Conservation (phyloP, 768 basidiomycete species). For the Amanita subjunquillea region DNA sequence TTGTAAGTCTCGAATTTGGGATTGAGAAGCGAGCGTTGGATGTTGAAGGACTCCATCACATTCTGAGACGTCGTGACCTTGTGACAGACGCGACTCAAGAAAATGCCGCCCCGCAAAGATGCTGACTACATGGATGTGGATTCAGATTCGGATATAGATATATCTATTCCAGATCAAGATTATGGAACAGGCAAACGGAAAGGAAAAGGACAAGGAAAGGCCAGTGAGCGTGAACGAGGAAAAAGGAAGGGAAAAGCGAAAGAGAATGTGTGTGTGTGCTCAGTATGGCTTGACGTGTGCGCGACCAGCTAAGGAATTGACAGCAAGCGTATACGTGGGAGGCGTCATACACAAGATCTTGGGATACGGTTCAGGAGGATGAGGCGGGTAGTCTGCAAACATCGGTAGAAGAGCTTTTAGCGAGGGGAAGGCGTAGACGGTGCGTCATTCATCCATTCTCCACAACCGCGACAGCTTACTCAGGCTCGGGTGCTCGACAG, state of each 20-base stretch:
- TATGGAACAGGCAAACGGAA: constrained; percentile 51
- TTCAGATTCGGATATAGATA: constrained; percentile 69
- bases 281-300: neutral
- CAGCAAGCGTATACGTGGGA: constrained; percentile 94
- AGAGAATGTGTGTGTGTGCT: constrained; percentile 30
- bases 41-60: constrained; percentile 26
- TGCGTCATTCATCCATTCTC: constrained; percentile 19
- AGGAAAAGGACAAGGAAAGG: constrained; percentile 47
- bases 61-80: neutral
- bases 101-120: constrained; percentile 26
- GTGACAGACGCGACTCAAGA: constrained; percentile 8
- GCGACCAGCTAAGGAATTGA: constrained; percentile 1
- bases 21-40: constrained; percentile 51
- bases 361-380: constrained; percentile 97
- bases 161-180: constrained; percentile 46
- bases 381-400: constrained; percentile 85
- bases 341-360: constrained; percentile 85
- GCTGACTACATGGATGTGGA: constrained; percentile 44
- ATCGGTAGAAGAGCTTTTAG: constrained; percentile 84
- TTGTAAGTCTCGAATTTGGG: constrained; percentile 83
- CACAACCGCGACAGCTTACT: neutral
- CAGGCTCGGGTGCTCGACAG: constrained; percentile 22
- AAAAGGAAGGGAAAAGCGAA: constrained; percentile 49
- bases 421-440: constrained; percentile 79
- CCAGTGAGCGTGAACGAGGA: constrained; percentile 38